Evolutionary conservation across 768 basidiomycete species (phyloP), one percentile per base, ranked within the genome.

Genomic region (Kwoniella dendrophila): DNA sequence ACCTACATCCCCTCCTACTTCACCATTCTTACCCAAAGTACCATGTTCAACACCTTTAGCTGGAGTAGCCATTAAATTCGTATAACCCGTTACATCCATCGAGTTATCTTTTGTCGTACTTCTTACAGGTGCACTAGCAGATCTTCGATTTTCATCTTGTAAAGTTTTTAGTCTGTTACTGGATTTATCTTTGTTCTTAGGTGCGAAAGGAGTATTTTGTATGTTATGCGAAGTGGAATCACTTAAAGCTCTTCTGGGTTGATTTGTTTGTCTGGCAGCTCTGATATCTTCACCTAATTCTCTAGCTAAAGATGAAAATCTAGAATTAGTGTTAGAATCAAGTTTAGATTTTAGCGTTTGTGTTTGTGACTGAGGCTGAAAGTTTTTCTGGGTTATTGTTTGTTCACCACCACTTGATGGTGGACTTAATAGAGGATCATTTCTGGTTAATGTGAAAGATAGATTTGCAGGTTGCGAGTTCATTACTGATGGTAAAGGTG

Each of bases 31-130:
- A 3, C 63, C 68, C 18, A 78, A 38, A 6, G 26, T 38, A 8
- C 59, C 70, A 57, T 63, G 69, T 22, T 62, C 61, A 12, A 51
- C 56, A 0, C 77, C 77, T 50, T 75, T 79, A 3, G 72, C 76
- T 5, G 77, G 77, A 3, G 77, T 79, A 18, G 64, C 77, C 63
- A 79, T 56, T 64, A 79, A 57, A 27, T 62, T 71, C 41, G 77
- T 76, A 63, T 77, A 63, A 11, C 74, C 70, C 34, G 77, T 79
- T 7, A 79, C 51, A 62, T 79, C 77, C 27, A 60, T 67, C 34
- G 62, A 59, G 6, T 47, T 26, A 53, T 67, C 66, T 8, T 41
- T 48, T 1, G 16, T n/a, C n/a, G n/a, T 41, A 18, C 52, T 27
- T 30, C 67, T 53, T 10, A 64, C 52, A 32, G 69, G 72, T 2